Percentiles rank a stretch among this genome's conserved stretches.
Evolutionary conservation across 2,329 filamentous ascomycete species (phyloP).

Genomic region (Dactylonectria estremocensis): DNA sequence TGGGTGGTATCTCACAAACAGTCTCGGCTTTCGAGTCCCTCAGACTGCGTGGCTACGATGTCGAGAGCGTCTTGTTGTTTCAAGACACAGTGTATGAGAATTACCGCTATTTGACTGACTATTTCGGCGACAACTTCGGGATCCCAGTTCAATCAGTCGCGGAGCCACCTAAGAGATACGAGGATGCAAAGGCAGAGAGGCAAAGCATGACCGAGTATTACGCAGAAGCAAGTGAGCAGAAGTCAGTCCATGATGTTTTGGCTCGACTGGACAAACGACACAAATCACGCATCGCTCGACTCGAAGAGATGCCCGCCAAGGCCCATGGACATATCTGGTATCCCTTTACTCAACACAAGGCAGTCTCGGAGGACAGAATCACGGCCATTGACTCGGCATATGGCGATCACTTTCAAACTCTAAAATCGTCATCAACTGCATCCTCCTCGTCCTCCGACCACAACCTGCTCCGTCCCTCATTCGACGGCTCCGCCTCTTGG

Average conservation of each 20-base stretch:
- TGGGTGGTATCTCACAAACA: conserved; percentile 86
- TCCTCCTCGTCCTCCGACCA: not conserved
- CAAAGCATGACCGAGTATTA: conserved; percentile 78
- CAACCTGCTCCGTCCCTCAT: conserved; percentile 66
- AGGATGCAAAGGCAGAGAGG: conserved; percentile 62
- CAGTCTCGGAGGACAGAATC: conserved; percentile 74
- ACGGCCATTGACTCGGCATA: conserved; percentile 85
- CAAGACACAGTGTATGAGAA: conserved; percentile 77
- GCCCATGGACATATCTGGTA: conserved; percentile 84
- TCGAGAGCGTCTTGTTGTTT: conserved; percentile 80
- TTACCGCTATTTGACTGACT: conserved; percentile 75
- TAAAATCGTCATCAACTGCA: conserved; percentile 25
- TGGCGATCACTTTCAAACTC: conserved; percentile 83
- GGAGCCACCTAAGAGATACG: conserved; percentile 68
- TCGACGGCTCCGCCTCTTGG: conserved; percentile 91
- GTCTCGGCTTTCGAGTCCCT: conserved; percentile 87
- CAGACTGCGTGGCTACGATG: conserved; percentile 82
- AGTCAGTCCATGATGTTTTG: conserved; percentile 62
- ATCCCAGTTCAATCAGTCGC: conserved; percentile 72
- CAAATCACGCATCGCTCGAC: conserved; percentile 66
- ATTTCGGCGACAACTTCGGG: conserved; percentile 73
- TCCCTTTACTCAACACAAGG: conserved; percentile 86
- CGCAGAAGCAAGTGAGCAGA: conserved; percentile 57
- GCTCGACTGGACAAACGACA: conserved; percentile 69
- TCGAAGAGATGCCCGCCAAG: conserved; percentile 73